phyloP scores from a whole-genome alignment of 2,329 filamentous ascomycete genomes.

The Aspergillus fijiensis region DNA sequence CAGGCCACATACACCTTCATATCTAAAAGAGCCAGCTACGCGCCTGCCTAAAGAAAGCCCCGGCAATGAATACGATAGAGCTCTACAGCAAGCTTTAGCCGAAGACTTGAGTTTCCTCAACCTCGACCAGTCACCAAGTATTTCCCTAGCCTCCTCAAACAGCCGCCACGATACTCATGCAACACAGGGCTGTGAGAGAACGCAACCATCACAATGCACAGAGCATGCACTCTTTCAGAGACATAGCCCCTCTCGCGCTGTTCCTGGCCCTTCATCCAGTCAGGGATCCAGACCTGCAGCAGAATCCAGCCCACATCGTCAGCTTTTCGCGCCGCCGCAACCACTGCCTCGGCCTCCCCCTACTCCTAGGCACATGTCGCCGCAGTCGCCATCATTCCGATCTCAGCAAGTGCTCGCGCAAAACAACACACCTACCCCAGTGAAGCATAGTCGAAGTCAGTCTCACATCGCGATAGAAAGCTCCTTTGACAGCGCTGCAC shows the following conservation, averaged over 20 bases:
- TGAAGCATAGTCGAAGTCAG: constrained; percentile 8
- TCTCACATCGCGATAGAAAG: constrained; percentile 8
- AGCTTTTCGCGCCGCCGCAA: not conserved
- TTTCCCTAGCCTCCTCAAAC: constrained; percentile 18
- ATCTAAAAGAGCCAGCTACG: constrained; percentile 44
- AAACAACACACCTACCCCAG: constrained; percentile 9
- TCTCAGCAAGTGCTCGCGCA: constrained; percentile 14
- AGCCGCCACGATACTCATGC: constrained; percentile 13
- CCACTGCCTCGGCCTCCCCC: constrained; percentile 34
- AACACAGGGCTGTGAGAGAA: constrained; percentile 25
- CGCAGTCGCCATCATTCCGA: constrained; percentile 28
- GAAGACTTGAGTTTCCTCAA: constrained; percentile 43
- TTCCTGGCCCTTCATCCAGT: constrained; percentile 18
- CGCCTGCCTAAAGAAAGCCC: constrained; percentile 36
- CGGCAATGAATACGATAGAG: constrained; percentile 43
- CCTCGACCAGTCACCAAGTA: constrained; percentile 30
- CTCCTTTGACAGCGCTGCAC: constrained; percentile 10
- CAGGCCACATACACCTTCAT: constrained; percentile 50
- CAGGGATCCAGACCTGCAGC: constrained; percentile 12
- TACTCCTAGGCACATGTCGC: constrained; percentile 59
- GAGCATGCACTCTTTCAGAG: constrained; percentile 37
- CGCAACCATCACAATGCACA: constrained; percentile 29
- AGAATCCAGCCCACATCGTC: constrained; percentile 13
- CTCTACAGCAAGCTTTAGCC: constrained; percentile 43
- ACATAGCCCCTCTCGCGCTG: constrained; percentile 21